A percentile compares a stretch with the other conserved stretches of the same genome.
Evolutionary conservation across 768 basidiomycete species (phyloP).

Genomic region (Tephrocybe rancida): DNA sequence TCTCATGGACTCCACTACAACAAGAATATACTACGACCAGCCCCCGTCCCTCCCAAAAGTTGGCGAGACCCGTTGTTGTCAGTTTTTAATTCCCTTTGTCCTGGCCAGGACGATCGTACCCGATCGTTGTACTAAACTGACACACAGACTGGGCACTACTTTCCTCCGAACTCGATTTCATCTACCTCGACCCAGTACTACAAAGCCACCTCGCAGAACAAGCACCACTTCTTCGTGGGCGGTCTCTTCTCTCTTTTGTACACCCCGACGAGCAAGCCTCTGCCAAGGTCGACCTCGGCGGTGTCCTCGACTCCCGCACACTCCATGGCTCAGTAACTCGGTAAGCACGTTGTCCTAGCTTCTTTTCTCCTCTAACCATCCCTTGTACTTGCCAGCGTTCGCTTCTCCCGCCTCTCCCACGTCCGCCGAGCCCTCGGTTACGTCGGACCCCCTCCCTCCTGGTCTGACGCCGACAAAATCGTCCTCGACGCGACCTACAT

Average conservation of each 20-base stretch:
- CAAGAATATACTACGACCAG: too few species aligned
- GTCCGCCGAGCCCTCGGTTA: conserved; percentile 76
- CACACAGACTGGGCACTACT: conserved; percentile 81
- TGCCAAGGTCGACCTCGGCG: conserved; percentile 72
- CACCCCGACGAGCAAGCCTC: conserved; percentile 84
- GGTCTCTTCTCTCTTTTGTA: conserved; percentile 74
- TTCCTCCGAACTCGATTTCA: conserved; percentile 73
- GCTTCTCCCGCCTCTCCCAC: conserved; percentile 75
- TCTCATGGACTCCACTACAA: too few species aligned
- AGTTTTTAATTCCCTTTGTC: conserved; percentile 43
- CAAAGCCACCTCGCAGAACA: conserved; percentile 71
- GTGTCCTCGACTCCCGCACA: conserved; percentile 72
- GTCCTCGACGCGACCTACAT: conserved; percentile 75
- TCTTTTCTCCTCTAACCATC: conserved; percentile 25
- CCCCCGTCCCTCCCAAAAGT: conserved; percentile 50
- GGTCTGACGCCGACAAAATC: conserved; percentile 70
- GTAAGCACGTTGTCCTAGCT: conserved; percentile 28
- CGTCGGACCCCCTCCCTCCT: conserved; percentile 52
- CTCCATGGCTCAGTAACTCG: conserved; percentile 86
- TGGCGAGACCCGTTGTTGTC: conserved; percentile 79
- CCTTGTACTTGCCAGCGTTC: conserved; percentile 61
- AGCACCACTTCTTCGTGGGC: conserved; percentile 68
- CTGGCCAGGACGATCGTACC: too few species aligned
- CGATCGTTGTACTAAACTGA: neutral
- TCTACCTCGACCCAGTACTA: conserved; percentile 85